Percentiles rank a stretch among this genome's conserved stretches.
phyloP scores from a whole-genome alignment of 305 asterid genomes.

The Vinca major region DNA sequence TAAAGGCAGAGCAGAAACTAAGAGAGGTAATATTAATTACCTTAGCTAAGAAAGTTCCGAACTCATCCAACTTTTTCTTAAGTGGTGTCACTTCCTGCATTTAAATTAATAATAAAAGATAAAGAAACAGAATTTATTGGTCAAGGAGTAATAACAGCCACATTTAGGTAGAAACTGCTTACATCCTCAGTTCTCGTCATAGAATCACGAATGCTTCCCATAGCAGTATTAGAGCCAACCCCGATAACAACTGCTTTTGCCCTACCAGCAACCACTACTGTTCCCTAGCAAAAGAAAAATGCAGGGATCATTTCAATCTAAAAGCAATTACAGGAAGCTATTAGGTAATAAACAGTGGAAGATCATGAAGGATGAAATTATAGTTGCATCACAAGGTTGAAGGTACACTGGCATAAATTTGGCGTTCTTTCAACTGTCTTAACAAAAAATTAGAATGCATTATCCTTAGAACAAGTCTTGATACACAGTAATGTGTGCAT shows the following conservation, averaged over 20 bases:
- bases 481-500: neutral
- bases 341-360: neutral
- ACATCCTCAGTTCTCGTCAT: constrained; percentile 95
- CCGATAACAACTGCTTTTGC: constrained; percentile 87
- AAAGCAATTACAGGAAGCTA: neutral
- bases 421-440: neutral
- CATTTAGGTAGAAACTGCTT: constrained; percentile 21
- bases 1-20: neutral
- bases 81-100: constrained; percentile 90
- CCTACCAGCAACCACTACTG: constrained; percentile 89
- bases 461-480: neutral
- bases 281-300: constrained; percentile 54
- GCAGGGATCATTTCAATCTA: neutral
- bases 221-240: constrained; percentile 98
- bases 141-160: neutral
- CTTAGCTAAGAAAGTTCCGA: constrained; percentile 56
- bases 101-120: constrained; percentile 3
- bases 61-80: constrained; percentile 95
- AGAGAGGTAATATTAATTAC: constrained; percentile 18
- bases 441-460: neutral
- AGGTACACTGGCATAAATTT: neutral
- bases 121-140: neutral
- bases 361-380: neutral
- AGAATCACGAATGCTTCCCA: constrained; percentile 98
- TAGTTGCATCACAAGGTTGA: neutral